Evolutionary conservation across 2,329 filamentous ascomycete genomes (phyloP).

Genomic region (Neonectria faginata): DNA sequence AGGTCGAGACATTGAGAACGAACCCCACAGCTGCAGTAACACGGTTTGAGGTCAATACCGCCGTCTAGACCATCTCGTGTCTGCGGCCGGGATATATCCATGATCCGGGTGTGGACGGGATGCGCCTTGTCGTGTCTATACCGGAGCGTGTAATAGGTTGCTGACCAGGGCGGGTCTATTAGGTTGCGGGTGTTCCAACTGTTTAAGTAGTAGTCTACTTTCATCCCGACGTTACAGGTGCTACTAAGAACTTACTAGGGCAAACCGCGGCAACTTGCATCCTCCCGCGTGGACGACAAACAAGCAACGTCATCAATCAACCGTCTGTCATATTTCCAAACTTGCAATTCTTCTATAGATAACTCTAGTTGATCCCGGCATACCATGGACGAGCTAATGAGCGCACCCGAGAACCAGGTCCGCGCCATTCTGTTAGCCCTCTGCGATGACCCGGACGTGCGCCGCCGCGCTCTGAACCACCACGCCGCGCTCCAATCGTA

Average conservation of each 20-base stretch:
- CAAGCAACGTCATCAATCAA: background rate
- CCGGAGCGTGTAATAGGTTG: background rate
- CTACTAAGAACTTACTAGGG: background rate
- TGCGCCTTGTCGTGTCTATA: constrained; percentile 1
- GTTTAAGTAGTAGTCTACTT: background rate
- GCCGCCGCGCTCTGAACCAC: constrained; percentile 20
- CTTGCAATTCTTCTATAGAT: background rate
- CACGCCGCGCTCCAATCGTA: constrained; percentile 17
- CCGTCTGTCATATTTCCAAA: background rate
- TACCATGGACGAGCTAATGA: constrained; percentile 3
- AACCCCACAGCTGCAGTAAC: background rate
- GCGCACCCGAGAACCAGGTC: constrained; percentile 32
- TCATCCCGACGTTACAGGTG: background rate
- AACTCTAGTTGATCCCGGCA: too few relatives aligned
- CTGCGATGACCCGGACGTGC: constrained; percentile 25
- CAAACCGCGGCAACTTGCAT: constrained; percentile 18
- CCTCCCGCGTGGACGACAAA: background rate
- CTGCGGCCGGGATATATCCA: background rate
- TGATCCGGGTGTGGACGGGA: background rate
- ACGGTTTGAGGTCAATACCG: background rate
- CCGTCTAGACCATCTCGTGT: background rate
- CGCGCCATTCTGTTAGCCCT: constrained; percentile 37
- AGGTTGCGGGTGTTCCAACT: background rate
- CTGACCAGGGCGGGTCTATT: background rate
- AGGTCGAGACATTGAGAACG: background rate